Percentiles rank a stretch among this genome's conserved stretches.
phyloP scores from a whole-genome alignment of 1,284 basidiomycete species.

The Wallemia mellicola region DNA sequence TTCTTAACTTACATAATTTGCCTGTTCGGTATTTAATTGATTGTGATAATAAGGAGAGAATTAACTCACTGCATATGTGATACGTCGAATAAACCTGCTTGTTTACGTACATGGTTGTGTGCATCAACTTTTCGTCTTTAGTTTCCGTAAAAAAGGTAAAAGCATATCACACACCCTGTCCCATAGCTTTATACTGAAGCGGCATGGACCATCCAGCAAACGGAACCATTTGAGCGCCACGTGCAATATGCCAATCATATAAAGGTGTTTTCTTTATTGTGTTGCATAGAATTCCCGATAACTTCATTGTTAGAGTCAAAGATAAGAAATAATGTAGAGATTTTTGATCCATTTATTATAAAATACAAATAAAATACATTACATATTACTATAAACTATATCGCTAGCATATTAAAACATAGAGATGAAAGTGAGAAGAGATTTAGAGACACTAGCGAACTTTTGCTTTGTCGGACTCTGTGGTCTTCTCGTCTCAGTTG shows the following conservation, averaged over 20 bases:
- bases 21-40: too few species aligned
- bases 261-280: conserved; percentile 34
- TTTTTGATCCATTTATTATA: too few species aligned
- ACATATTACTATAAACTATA: too few species aligned
- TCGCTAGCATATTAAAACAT: background rate
- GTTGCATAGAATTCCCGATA: too few species aligned
- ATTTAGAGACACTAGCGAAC: background rate
- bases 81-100: conserved; percentile 79
- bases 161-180: conserved; percentile 49
- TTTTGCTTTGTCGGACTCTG: background rate
- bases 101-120: conserved; percentile 61
- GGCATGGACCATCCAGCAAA: conserved; percentile 95
- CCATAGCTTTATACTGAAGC: conserved; percentile 48
- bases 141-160: too few species aligned
- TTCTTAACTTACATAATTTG: too few species aligned
- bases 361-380: background rate
- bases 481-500: background rate
- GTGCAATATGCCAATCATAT: conserved; percentile 62
- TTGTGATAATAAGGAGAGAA: too few species aligned
- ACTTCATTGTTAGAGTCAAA: too few species aligned
- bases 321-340: too few species aligned
- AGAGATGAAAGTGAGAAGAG: background rate
- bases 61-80: conserved; percentile 55
- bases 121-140: too few species aligned
- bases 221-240: conserved; percentile 81